Conservation (phyloP, 176 grass and related monocot species). For the Carex myosuroides region DNA sequence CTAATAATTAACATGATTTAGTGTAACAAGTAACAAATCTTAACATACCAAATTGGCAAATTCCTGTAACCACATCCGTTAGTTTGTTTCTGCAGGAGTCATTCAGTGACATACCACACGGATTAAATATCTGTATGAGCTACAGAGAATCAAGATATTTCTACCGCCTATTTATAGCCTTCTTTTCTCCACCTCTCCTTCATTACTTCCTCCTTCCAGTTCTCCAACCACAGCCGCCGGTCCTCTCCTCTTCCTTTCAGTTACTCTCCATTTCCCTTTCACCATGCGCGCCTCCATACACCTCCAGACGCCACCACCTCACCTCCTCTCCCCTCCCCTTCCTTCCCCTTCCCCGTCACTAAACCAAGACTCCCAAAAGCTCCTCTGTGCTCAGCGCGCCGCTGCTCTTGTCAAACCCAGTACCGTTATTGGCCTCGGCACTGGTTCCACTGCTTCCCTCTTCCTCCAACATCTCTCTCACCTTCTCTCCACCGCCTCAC, state of each 20-base stretch:
- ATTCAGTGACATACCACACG: background rate
- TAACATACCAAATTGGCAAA: background rate
- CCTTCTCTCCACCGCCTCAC: constrained; percentile 24
- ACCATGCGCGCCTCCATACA: constrained; percentile 45
- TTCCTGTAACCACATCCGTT: background rate
- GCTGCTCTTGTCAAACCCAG: constrained; percentile 35
- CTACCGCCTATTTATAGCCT: constrained; percentile 1
- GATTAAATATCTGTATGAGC: background rate
- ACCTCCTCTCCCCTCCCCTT: background rate
- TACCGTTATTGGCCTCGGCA: constrained; percentile 62
- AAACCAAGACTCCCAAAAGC: constrained; percentile 62
- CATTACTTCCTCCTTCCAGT: background rate
- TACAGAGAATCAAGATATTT: background rate
- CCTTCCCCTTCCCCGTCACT: background rate
- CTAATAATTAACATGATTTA: background rate
- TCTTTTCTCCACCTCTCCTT: constrained; percentile 1
- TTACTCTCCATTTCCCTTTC: background rate
- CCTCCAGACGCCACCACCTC: constrained; percentile 19
- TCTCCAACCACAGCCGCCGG: background rate
- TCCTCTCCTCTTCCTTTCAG: constrained; percentile 14
- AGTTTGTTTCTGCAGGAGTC: too few relatives aligned
- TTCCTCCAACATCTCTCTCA: constrained; percentile 50
- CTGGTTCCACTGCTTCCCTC: constrained; percentile 65
- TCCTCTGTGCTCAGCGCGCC: constrained; percentile 48
- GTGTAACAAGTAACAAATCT: background rate